Base-by-base conservation (phyloP, 1,139 yeast species). In the Pneumocystis murina region DNA sequence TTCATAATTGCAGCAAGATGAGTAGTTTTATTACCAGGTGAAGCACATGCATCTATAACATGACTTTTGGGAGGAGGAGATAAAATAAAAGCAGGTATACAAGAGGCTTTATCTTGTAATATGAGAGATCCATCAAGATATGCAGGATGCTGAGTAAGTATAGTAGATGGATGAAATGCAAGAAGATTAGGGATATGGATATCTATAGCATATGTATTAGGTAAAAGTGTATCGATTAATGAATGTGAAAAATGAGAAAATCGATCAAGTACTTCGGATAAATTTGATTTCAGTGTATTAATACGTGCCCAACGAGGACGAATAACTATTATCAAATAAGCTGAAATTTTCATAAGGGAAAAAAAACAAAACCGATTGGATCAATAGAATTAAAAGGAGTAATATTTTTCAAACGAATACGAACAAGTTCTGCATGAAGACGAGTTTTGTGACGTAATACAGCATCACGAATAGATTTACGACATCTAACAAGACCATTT, bases 21-120 rank as follows among this genome's bases (percentile, higher is more conserved):
- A 0, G 97, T 88, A 0, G 99, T 92, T 73, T 92, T 94, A 74
- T 92, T 92, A 6, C 99, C 99, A 1, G 99, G 99, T 0, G 99
- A 98, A 1, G 98, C 90, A 75, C 97, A 91, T 0, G 97, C 87
- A 75, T 92, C 99, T 59, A 92, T 87, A 7, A 90, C 82, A 61
- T 79, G 75, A 65, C 79, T 82, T 3, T 80, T 80, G 16, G 81
- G 78, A 0, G 71, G 67, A 0, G 90, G 86, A 67, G 36, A 30
- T 30, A 54, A 14, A 30, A 16, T 8, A 12, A 54, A 33, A 16
- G 95, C 96, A 0, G 99, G 99, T 71, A 92, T 89, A 73, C 98
- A 92, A 2, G 97, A 90, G 0, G 97, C 97, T 62, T 98, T 78
- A 72, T 92, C 98, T 74, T 92, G 99, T 66, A 92, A 88, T 65